Evolutionary conservation across 2,329 filamentous ascomycete genomes (phyloP).

Genomic region (Hansfordia pulvinata): DNA sequence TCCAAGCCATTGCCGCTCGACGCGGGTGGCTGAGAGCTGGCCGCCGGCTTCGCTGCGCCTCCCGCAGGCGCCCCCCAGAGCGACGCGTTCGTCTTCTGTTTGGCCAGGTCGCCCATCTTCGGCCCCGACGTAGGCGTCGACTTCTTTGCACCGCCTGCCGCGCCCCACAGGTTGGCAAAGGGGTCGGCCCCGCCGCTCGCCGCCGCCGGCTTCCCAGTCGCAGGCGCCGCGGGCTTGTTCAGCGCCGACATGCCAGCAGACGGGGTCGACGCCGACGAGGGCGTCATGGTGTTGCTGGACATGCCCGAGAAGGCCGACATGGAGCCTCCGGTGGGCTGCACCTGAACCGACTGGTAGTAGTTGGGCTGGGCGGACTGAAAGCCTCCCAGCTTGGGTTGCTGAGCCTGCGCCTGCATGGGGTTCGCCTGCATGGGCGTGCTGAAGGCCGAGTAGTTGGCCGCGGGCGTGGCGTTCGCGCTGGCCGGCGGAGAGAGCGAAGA

Average conservation of each 20-base stretch:
- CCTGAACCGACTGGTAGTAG: constrained; percentile 76
- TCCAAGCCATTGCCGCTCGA: constrained; percentile 15
- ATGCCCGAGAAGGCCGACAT: constrained; percentile 12
- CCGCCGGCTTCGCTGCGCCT: constrained; percentile 10
- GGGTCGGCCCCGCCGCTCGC: constrained; percentile 55
- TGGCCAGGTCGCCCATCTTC: constrained; percentile 88
- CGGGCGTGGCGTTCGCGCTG: constrained; percentile 38
- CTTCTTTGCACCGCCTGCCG: constrained; percentile 67
- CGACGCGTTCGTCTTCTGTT: constrained; percentile 89
- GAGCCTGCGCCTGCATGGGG: constrained; percentile 24
- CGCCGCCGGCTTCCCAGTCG: constrained; percentile 36
- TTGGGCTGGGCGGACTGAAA: constrained; percentile 78
- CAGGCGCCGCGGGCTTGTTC: constrained; percentile 30
- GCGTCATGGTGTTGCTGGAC: constrained; percentile 9
- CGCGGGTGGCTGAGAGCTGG: constrained; percentile 4
- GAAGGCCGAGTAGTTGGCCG: constrained; percentile 52
- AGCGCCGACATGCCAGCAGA: constrained; percentile 27
- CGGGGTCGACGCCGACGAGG: constrained; percentile 8
- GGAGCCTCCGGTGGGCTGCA: constrained; percentile 18
- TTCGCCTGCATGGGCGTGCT: constrained; percentile 29
- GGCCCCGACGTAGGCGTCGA: constrained; percentile 52
- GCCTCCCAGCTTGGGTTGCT: constrained; percentile 40
- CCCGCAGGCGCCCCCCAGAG: constrained; percentile 71
- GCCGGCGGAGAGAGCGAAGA: constrained; percentile 67
- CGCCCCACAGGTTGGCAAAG: constrained; percentile 79